phyloP scores from a whole-genome alignment of 805 yeast genomes.

The Metschnikowia baotianmanensis region DNA sequence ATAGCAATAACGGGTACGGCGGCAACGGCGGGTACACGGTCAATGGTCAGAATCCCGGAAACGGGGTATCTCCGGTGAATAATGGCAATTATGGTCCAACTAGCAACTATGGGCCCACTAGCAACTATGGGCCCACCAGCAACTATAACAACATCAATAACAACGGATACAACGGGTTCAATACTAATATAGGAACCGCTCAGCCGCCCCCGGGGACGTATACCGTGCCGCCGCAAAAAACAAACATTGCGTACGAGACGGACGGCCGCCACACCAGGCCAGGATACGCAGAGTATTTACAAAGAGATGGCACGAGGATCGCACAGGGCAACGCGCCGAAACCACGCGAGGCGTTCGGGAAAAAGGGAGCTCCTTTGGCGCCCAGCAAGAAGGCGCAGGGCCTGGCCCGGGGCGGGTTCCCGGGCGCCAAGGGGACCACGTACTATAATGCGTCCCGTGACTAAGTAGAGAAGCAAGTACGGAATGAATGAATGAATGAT shows the following conservation, averaged over 20 bases:
- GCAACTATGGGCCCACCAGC: neutral
- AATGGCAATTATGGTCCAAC: no score
- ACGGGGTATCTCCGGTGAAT: no score
- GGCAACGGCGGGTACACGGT: no score
- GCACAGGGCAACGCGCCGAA: conserved; percentile 34
- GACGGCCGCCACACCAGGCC: conserved; percentile 38
- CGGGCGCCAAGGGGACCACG: conserved; percentile 36
- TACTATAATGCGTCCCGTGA: conserved; percentile 19
- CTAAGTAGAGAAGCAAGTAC: neutral
- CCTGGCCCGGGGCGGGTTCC: conserved; percentile 27
- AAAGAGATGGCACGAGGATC: conserved; percentile 31
- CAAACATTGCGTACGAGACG: conserved; percentile 36
- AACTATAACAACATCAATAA: neutral
- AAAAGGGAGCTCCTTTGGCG: conserved; percentile 35
- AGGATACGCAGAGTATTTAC: conserved; percentile 33
- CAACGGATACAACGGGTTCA: neutral
- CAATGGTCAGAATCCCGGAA: no score
- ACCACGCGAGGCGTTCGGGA: conserved; percentile 23
- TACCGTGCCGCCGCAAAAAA: conserved; percentile 29
- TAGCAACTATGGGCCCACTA: no score
- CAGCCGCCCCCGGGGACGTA: conserved; percentile 4
- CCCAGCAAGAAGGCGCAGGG: conserved; percentile 30
- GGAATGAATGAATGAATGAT: no score
- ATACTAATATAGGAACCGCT: neutral
- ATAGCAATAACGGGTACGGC: no score